phyloP scores from a whole-genome alignment of 2,329 filamentous ascomycete species.

The Microdochium trichocladiopsis region DNA sequence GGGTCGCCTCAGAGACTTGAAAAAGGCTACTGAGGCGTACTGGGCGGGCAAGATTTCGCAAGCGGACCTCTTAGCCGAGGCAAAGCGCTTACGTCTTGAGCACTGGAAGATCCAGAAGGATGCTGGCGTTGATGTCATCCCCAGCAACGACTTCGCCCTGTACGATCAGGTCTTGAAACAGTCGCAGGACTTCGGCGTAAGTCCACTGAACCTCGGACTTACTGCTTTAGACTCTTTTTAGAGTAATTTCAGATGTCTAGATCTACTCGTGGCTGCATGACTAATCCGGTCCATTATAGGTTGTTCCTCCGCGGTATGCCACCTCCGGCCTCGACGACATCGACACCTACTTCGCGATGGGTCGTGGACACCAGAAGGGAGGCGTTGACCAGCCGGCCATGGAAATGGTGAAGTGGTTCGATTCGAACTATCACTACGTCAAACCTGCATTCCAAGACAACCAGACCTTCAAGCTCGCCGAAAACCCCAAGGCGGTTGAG shows the following conservation, averaged over 20 bases:
- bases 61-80: slow-evolving; percentile 84
- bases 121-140: slow-evolving; percentile 94
- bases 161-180: slow-evolving; percentile 98
- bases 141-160: slow-evolving; percentile 98
- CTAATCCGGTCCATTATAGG: slow-evolving; percentile 42
- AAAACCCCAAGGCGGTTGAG: slow-evolving; percentile 84
- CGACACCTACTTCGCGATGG: slow-evolving; percentile 99
- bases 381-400: slow-evolving; percentile 75
- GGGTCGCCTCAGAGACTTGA: slow-evolving; percentile 97
- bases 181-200: slow-evolving; percentile 94
- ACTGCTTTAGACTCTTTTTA: too few relatives aligned
- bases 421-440: slow-evolving; percentile 99
- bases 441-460: slow-evolving; percentile 97
- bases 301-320: slow-evolving; percentile 87
- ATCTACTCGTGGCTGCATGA: neutral
- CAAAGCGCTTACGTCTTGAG: slow-evolving; percentile 89
- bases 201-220: too few relatives aligned
- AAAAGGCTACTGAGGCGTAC: slow-evolving; percentile 98
- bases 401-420: slow-evolving; percentile 99
- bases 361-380: slow-evolving; percentile 94
- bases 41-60: slow-evolving; percentile 95
- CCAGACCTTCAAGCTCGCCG: slow-evolving; percentile 87
- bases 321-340: slow-evolving; percentile 80
- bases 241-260: neutral
- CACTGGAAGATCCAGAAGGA: slow-evolving; percentile 99